Base-by-base conservation (phyloP, 2,329 filamentous ascomycete species). In the Ophiostoma quercus region DNA sequence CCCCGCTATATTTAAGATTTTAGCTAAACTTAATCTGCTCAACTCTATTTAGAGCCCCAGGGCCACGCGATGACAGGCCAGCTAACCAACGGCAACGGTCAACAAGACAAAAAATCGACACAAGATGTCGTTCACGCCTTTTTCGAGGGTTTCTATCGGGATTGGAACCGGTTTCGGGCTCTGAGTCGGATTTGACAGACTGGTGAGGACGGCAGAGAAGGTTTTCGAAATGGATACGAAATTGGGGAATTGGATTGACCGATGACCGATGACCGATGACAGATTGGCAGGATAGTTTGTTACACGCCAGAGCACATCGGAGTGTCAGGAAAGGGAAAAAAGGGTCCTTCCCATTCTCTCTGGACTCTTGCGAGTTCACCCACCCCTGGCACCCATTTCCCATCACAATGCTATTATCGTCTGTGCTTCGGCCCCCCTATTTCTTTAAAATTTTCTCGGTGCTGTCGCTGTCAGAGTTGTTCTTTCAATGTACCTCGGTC, bases 301-400 rank as follows among this genome's bases (percentile, higher is more conserved):
- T 19, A 47, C 43, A 47, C 43, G 43, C 43, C 16, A n/a, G 19
- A 47, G 16, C n/a, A 47, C 43, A 47, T 47, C 43, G 16, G 16
- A 47, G 51, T 57, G 51, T 57, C 51, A 57, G 22, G 22, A 57
- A 57, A 25, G 51, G 51, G 51, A 25, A 57, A 57, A 51, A 57
- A 25, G 51, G 43, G 43, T 47, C 43, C 19, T 47, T 8, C 5
- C 7, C 16, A 14, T 41, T 11, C n/a, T n/a, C 43, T n/a, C 51
- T 25, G 22, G 51, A 12, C 51, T 54, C 9, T 54, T 3, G n/a
- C 14, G n/a, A 54, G 12, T 54, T 54, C 51, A 9, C 22, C 51
- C n/a, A 29, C 51, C 51, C 51, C 51, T 57, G 51, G 8, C 22
- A 12, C 43, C 41, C 41, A 47, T 19, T 47, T 47, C 43, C 22